Conservation (phyloP, 2,329 filamentous ascomycete genomes). For the Scedosporium aurantiacum region DNA sequence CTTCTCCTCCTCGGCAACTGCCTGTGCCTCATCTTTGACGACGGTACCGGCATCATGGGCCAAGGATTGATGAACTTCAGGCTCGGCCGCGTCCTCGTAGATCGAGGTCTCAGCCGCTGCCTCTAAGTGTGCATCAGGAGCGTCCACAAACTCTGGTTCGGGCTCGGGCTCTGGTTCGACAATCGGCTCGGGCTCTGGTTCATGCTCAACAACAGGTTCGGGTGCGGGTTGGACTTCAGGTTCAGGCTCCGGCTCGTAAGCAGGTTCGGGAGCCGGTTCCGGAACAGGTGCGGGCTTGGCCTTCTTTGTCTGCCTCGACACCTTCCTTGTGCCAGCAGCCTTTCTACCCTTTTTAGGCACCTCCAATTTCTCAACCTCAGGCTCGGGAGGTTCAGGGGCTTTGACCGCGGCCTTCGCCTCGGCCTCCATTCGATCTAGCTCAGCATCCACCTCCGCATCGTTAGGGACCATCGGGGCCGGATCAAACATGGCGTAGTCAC, state of each 20-base stretch:
- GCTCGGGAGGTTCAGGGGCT: constrained; percentile 12
- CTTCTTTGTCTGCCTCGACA: constrained; percentile 35
- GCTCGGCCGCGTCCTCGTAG: constrained; percentile 16
- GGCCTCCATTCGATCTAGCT: constrained; percentile 36
- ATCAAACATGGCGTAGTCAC: constrained; percentile 42
- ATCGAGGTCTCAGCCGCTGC: constrained; percentile 7
- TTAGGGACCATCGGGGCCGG: constrained; percentile 31
- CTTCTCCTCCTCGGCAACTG: constrained; percentile 16
- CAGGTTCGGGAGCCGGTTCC: neutral
- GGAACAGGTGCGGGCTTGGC: constrained; percentile 18
- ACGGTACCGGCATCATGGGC: constrained; percentile 30
- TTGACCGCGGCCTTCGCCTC: constrained; percentile 32
- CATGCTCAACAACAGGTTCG: constrained; percentile 15
- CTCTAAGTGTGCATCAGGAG: constrained; percentile 11
- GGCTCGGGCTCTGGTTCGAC: constrained; percentile 12
- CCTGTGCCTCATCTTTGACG: constrained; percentile 22
- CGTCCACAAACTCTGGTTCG: constrained; percentile 8
- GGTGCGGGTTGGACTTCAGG: neutral
- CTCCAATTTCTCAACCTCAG: constrained; percentile 22
- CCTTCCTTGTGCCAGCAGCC: constrained; percentile 31
- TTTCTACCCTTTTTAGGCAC: constrained; percentile 46
- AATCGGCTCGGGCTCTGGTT: constrained; percentile 10
- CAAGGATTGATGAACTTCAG: constrained; percentile 22
- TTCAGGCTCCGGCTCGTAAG: constrained; percentile 14
- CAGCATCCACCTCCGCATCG: constrained; percentile 39